Percentiles rank a stretch among this genome's conserved stretches.
Conservation (phyloP, 2,329 filamentous ascomycete species). For the Lasiodiplodia gonubiensis region DNA sequence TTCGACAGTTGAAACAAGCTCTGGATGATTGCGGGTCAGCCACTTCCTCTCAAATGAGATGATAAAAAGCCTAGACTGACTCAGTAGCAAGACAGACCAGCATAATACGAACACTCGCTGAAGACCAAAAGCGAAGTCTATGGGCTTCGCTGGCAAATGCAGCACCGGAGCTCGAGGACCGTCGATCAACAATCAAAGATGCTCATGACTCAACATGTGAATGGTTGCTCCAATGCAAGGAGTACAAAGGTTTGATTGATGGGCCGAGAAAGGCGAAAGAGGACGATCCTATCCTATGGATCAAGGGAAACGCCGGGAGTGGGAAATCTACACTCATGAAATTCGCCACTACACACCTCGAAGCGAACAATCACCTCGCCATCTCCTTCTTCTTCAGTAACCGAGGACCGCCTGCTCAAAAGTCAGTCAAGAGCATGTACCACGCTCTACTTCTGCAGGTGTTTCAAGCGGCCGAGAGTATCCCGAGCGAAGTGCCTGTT, state of each 20-base stretch:
- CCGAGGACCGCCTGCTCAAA: conserved; percentile 35
- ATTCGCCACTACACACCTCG: conserved; percentile 32
- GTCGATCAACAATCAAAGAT: conserved; percentile 44
- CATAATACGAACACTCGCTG: neutral
- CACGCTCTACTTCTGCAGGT: conserved; percentile 38
- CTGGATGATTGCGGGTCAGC: conserved; percentile 7
- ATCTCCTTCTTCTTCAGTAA: conserved; percentile 31
- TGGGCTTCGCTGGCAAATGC: conserved; percentile 43
- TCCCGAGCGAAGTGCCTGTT: conserved; percentile 26
- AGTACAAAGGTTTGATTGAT: conserved; percentile 50
- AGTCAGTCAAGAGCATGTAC: conserved; percentile 36
- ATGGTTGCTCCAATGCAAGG: conserved; percentile 47
- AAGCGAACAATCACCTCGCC: conserved; percentile 24
- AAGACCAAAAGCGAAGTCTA: conserved; percentile 29
- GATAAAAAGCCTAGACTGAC: neutral
- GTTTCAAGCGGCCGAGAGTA: conserved; percentile 31
- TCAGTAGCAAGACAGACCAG: conserved; percentile 3
- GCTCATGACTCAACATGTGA: conserved; percentile 49
- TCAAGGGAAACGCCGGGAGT: conserved; percentile 54
- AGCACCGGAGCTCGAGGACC: conserved; percentile 48
- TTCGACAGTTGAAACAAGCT: neutral
- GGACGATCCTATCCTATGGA: conserved; percentile 54
- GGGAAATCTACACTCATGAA: conserved; percentile 56
- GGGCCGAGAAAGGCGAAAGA: conserved; percentile 32
- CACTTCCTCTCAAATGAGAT: neutral